These are phyloP conservation scores for Malbranchea zuffiana DNA, from an alignment of 2,329 filamentous ascomycete species.

Conservation along the genomic window DNA sequence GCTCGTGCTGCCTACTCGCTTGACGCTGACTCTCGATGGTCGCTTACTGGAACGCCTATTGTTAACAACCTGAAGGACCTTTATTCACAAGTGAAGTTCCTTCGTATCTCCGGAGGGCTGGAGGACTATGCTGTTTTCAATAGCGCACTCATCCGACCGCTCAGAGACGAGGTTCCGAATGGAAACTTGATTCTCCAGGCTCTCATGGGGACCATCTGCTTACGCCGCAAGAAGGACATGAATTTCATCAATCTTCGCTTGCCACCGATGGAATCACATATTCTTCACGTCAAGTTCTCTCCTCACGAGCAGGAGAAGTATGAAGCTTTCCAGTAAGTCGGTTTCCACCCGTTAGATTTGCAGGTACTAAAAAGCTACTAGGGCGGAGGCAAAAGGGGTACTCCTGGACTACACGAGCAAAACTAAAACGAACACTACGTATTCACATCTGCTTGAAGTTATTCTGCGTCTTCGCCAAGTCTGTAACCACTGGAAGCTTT, in stretches of 20 bases:
- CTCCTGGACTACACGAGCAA: constrained; percentile 47
- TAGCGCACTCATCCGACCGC: constrained; percentile 55
- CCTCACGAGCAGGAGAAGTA: constrained; percentile 68
- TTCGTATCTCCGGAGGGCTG: constrained; percentile 64
- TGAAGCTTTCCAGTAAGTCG: constrained; percentile 53
- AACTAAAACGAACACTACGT: constrained; percentile 43
- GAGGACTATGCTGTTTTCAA: constrained; percentile 66
- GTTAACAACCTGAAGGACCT: constrained; percentile 74
- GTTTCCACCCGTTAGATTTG: constrained; percentile 5
- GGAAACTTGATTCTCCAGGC: constrained; percentile 59
- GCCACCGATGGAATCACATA: constrained; percentile 64
- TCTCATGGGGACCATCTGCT: constrained; percentile 68
- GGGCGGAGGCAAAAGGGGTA: constrained; percentile 62
- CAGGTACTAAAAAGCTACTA: constrained; percentile 22
- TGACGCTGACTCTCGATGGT: constrained; percentile 63
- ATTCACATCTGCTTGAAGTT: constrained; percentile 67
- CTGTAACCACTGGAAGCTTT: constrained; percentile 82
- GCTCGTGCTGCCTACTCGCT: constrained; percentile 58
- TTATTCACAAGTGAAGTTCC: constrained; percentile 67
- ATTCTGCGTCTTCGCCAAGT: constrained; percentile 73
- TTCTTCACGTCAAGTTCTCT: constrained; percentile 64
- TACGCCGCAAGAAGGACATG: constrained; percentile 81
- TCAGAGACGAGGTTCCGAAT: constrained; percentile 46
- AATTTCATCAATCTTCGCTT: constrained; percentile 71
- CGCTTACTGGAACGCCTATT: constrained; percentile 69